phyloP scores from a whole-genome alignment of 1,139 yeast genomes.

The Suhomyces terraborum region DNA sequence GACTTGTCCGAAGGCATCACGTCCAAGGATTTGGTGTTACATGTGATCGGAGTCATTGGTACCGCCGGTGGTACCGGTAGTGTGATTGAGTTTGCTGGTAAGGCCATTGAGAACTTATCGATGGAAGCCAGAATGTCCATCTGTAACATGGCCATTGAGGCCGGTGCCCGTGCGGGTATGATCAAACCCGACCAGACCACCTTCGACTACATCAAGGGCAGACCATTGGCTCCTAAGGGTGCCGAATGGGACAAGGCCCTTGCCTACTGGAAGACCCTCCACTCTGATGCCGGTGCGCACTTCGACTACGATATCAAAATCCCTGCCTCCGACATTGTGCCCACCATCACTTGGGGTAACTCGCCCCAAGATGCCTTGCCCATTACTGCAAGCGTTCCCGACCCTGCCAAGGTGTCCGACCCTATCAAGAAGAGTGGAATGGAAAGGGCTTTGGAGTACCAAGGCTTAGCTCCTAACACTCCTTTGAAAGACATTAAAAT shows the following conservation, averaged over 20 bases:
- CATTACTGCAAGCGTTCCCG: conserved; percentile 86
- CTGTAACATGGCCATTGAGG: conserved; percentile 98
- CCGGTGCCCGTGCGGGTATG: conserved; percentile 99
- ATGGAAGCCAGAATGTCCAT: conserved; percentile 99
- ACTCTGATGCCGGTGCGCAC: conserved; percentile 84
- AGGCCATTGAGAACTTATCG: conserved; percentile 82
- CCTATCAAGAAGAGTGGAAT: conserved; percentile 80
- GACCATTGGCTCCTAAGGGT: conserved; percentile 93
- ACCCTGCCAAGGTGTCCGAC: conserved; percentile 72
- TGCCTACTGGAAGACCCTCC: conserved; percentile 83
- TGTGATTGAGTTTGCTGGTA: conserved; percentile 96
- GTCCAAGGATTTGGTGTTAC: conserved; percentile 90
- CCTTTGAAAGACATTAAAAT: conserved; percentile 71
- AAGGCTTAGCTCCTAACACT: conserved; percentile 85
- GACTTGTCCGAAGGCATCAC: conserved; percentile 85
- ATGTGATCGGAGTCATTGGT: conserved; percentile 94
- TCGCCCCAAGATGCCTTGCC: conserved; percentile 99
- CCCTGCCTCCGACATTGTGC: conserved; percentile 81
- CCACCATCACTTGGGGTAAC: conserved; percentile 99
- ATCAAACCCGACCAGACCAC: conserved; percentile 92
- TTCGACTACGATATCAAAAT: conserved; percentile 84
- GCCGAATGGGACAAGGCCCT: conserved; percentile 95
- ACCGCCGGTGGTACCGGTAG: conserved; percentile 99
- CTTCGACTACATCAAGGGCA: conserved; percentile 82
- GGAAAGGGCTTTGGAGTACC: conserved; percentile 87